Evolutionary conservation across 257 asterid species (phyloP).

Genomic region (Solanum paucissectum): DNA sequence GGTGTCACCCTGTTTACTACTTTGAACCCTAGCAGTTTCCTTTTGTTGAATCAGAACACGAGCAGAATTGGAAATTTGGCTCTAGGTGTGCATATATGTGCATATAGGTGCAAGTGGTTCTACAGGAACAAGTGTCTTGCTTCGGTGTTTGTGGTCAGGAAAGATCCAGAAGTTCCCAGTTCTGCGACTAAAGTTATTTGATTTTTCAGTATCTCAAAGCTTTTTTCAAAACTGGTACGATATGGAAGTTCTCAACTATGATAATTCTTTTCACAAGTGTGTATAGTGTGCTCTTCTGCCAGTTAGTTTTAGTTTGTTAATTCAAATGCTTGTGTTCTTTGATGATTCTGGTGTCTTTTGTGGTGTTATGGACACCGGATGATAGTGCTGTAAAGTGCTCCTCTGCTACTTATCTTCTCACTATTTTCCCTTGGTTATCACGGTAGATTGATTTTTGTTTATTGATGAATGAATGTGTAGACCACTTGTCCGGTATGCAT

Average conservation of each 20-base stretch:
- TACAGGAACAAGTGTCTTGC: neutral
- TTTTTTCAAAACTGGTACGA: neutral
- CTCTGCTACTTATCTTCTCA: neutral
- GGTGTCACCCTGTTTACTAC: too few relatives aligned
- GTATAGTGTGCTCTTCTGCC: neutral
- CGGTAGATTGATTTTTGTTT: neutral
- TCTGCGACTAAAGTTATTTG: neutral
- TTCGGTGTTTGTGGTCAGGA: neutral
- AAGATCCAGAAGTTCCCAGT: neutral
- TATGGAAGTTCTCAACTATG: neutral
- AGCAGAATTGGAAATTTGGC: too few relatives aligned
- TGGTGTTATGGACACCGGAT: neutral
- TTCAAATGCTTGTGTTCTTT: neutral
- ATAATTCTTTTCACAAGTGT: neutral
- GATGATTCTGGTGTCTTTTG: too few relatives aligned
- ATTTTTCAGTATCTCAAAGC: neutral
- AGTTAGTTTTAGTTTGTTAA: neutral
- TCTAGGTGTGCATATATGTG: neutral
- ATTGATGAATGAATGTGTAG: neutral
- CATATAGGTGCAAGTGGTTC: neutral
- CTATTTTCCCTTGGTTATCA: neutral
- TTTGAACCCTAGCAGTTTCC: too few relatives aligned
- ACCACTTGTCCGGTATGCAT: neutral
- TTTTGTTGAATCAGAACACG: too few relatives aligned
- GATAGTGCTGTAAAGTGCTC: neutral